Evolutionary conservation across 2,329 filamentous ascomycete genomes (phyloP).

Genomic region (Hortaea werneckii): DNA sequence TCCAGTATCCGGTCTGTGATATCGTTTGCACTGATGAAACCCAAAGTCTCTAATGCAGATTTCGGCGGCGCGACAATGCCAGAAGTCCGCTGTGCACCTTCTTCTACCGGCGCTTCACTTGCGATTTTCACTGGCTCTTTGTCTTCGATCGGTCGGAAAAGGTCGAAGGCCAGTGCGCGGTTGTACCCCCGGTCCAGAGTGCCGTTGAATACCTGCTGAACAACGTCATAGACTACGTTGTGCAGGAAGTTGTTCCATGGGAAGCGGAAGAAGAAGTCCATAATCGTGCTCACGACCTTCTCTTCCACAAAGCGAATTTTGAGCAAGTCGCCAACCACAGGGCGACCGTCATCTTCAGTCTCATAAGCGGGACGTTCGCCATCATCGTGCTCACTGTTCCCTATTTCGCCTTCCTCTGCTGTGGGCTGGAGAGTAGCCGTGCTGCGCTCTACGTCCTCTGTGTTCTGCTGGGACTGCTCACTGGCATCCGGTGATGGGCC

Average conservation of each 20-base stretch:
- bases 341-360: constrained; percentile 50
- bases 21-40: constrained; percentile 57
- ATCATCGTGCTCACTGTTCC: not conserved
- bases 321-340: constrained; percentile 85
- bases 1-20: constrained; percentile 87
- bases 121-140: constrained; percentile 9
- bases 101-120: constrained; percentile 4
- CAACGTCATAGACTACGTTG: constrained; percentile 97
- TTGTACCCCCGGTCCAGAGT: constrained; percentile 96
- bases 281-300: constrained; percentile 84
- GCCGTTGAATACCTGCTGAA: constrained; percentile 98
- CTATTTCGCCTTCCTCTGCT: constrained; percentile 10
- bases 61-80: not conserved
- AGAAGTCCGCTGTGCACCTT: not conserved
- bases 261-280: constrained; percentile 98
- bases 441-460: constrained; percentile 19
- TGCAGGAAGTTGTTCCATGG: constrained; percentile 99
- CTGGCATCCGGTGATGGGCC: not conserved
- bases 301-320: constrained; percentile 97
- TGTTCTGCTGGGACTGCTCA: constrained; percentile 3
- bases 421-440: constrained; percentile 20
- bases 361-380: constrained; percentile 38
- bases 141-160: constrained; percentile 47
- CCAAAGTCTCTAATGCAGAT: constrained; percentile 10
- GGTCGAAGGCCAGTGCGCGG: constrained; percentile 74